Evolutionary conservation across 352 stramenopile species (phyloP).

Genomic region (Phytophthora megakarya): DNA sequence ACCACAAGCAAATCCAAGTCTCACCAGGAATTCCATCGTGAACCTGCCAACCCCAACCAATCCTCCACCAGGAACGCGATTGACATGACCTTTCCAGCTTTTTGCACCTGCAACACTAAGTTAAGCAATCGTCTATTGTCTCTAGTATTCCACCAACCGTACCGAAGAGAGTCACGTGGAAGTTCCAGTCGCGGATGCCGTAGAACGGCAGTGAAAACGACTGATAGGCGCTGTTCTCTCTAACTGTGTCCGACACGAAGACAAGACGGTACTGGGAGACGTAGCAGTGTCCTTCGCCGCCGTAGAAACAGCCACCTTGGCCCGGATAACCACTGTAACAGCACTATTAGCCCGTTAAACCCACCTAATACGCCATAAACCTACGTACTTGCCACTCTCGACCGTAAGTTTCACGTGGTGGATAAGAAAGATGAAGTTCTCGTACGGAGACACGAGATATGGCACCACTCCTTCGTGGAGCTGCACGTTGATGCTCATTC

Average conservation of each 20-base stretch:
- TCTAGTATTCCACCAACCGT: neutral
- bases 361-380: neutral
- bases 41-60: constrained; percentile 69
- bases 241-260: constrained; percentile 52
- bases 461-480: constrained; percentile 63
- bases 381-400: constrained; percentile 77
- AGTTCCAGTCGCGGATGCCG: constrained; percentile 73
- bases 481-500: constrained; percentile 82
- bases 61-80: constrained; percentile 69
- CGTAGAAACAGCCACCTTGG: constrained; percentile 83
- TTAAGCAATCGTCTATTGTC: neutral
- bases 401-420: constrained; percentile 73
- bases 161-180: constrained; percentile 70
- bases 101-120: constrained; percentile 45
- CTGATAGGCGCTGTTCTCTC: constrained; percentile 48
- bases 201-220: constrained; percentile 85
- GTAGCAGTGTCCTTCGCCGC: constrained; percentile 67
- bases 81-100: constrained; percentile 69
- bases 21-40: constrained; percentile 58
- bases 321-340: constrained; percentile 69
- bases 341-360: neutral
- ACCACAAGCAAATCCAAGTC: constrained; percentile 1
- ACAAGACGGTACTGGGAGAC: constrained; percentile 82
- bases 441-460: constrained; percentile 80
- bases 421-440: constrained; percentile 81